Base-by-base conservation (phyloP, 345 rosid species). In the Brassica rapa region DNA sequence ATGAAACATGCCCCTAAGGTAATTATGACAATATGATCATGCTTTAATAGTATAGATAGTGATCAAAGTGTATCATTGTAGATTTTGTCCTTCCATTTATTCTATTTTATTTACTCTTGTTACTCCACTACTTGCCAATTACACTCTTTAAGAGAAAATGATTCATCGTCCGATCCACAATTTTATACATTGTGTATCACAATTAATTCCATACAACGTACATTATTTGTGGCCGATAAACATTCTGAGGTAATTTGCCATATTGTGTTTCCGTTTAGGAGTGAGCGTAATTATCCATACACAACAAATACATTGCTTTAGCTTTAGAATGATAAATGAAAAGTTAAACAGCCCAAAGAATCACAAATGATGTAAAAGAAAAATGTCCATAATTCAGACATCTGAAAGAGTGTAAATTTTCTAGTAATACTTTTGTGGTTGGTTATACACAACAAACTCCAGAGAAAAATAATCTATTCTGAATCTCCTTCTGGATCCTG, bases 401-500 rank as follows among this genome's bases (percentile, higher is more conserved):
- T 60, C 10, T 21, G 16, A 43, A 60, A 60, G 32, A 46, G 35
- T 49, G 4, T 8, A 62, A 29, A 8, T 8, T 15, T 3, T 33
- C 37, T 49, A 11, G 74, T 49, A 25, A 25, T 69, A 69, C 69
- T 69, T n/a, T 62, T 62, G 66, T 25, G 35, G 30, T 56, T 16
- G 33, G 29, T 62, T 77, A 71, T 78, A 71, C 67, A 65, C 16
- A 62, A 14, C 1, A 62, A 77, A 39, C 64, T 63, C 16, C 15
- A 35, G 25, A 7, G 14, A 12, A 39, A 55, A 57, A 56, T 23
- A 16, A 51, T 51, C 62, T 71, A 72, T 30, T 19, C 60, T 0
- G 67, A 63, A 53, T 62, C 79, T 25, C 6, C 49, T 68, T 37
- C 82, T 33, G 53, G n/a, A 67, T 88, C 89, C 69, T 87, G 91